These are phyloP conservation scores for Zygotorulaspora danielsina DNA, from an alignment of 805 yeast genomes.

Conservation along the genomic window DNA sequence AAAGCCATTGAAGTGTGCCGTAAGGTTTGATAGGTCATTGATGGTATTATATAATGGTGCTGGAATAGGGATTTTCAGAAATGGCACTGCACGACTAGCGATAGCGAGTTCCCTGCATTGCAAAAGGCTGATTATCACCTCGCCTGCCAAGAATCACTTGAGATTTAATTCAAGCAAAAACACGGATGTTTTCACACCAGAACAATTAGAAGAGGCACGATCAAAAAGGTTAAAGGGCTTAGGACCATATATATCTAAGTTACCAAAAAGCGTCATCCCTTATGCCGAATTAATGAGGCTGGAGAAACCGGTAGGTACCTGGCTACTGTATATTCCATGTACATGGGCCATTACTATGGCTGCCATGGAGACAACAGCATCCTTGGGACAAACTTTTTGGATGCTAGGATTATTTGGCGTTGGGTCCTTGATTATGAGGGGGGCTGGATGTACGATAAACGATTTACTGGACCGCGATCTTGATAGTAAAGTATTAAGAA, in stretches of 20 bases:
- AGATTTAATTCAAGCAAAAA: constrained; percentile 10
- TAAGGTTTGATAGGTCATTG: neutral
- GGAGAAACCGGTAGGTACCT: constrained; percentile 95
- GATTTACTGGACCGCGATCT: constrained; percentile 81
- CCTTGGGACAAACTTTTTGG: constrained; percentile 55
- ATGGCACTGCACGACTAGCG: neutral
- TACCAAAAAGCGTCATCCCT: constrained; percentile 77
- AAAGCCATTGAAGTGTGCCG: too few relatives aligned
- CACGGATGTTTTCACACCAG: constrained; percentile 24
- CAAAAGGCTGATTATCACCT: neutral
- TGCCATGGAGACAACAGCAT: constrained; percentile 66
- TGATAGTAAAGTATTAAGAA: constrained; percentile 82
- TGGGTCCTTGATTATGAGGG: constrained; percentile 90
- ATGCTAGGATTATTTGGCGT: constrained; percentile 69
- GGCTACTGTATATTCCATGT: constrained; percentile 76
- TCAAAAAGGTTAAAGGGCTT: constrained; percentile 47
- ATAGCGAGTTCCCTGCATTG: neutral
- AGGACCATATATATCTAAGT: constrained; percentile 49
- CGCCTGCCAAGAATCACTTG: neutral
- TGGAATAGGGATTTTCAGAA: neutral
- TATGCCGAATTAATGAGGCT: constrained; percentile 88
- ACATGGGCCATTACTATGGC: constrained; percentile 94
- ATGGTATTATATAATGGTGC: neutral
- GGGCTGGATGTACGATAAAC: constrained; percentile 96
- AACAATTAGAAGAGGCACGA: constrained; percentile 39